Evolutionary conservation across 345 rosid genomes (phyloP).

Genomic region (Lumnitzera littorea): DNA sequence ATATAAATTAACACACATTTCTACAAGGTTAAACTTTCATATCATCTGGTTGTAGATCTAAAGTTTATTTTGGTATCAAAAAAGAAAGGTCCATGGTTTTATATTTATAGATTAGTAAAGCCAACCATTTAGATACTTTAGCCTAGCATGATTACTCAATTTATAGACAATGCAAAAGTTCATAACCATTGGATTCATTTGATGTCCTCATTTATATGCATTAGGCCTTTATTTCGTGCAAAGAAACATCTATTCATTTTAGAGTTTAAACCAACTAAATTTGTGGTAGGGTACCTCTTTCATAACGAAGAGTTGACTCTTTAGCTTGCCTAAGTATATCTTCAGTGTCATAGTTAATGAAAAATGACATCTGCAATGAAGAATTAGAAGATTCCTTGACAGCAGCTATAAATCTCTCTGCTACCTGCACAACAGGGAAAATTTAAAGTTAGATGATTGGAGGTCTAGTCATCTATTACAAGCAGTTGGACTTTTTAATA

Average conservation of each 20-base stretch:
- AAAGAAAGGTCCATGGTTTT: no score
- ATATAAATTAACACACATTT: no score
- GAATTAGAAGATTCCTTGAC: constrained; percentile 32
- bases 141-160: background rate
- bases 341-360: constrained; percentile 33
- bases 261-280: no score
- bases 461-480: background rate
- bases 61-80: no score
- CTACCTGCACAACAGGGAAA: constrained; percentile 29
- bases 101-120: background rate
- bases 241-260: no score
- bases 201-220: background rate
- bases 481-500: no score
- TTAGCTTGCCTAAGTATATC: constrained; percentile 54
- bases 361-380: constrained; percentile 49
- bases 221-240: background rate
- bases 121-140: background rate
- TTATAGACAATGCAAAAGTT: background rate
- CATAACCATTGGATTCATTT: no score
- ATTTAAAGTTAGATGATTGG: background rate
- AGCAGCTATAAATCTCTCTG: constrained; percentile 39
- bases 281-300: constrained; percentile 31
- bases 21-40: no score
- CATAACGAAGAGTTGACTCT: constrained; percentile 46
- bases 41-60: no score